These are phyloP conservation scores for Blastosporella zonata DNA, from an alignment of 1,284 basidiomycete species.

Conservation along the genomic window DNA sequence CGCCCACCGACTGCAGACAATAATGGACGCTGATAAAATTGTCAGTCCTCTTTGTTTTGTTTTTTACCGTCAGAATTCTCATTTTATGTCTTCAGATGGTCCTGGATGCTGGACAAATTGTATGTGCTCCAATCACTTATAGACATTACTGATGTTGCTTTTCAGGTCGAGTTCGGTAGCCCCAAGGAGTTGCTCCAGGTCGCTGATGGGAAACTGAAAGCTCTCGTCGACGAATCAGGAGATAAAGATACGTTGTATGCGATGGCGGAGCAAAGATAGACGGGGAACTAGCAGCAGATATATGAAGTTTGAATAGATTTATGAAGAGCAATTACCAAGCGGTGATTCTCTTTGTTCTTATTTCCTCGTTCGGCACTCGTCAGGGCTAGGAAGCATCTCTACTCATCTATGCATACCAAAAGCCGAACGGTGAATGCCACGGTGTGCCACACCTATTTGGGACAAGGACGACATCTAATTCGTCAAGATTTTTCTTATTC, in stretches of 20 bases:
- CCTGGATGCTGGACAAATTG: slow-evolving; percentile 35
- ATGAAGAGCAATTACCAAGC: too few species aligned
- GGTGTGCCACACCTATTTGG: too few species aligned
- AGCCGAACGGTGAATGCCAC: too few species aligned
- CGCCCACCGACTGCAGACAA: slow-evolving; percentile 68
- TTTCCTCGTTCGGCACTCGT: too few species aligned
- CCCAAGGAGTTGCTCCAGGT: slow-evolving; percentile 60
- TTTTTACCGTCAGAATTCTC: background rate
- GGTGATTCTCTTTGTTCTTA: too few species aligned
- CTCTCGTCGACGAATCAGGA: slow-evolving; percentile 58
- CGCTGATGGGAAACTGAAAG: slow-evolving; percentile 48
- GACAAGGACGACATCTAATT: too few species aligned
- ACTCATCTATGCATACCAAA: too few species aligned
- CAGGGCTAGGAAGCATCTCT: too few species aligned
- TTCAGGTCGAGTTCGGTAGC: slow-evolving; percentile 54
- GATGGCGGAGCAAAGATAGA: slow-evolving; percentile 37
- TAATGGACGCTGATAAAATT: slow-evolving; percentile 64
- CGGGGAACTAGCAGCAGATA: slow-evolving; percentile 3
- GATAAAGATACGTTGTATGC: slow-evolving; percentile 48
- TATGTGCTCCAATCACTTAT: slow-evolving; percentile 21
- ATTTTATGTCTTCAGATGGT: slow-evolving; percentile 32
- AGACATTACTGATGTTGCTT: background rate
- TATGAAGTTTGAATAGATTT: too few species aligned
- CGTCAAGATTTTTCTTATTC: too few species aligned
- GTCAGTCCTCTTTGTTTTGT: slow-evolving; percentile 20